Conservation (phyloP, 192 early-diverging fungal genomes). For the Coemansia sp. region DNA sequence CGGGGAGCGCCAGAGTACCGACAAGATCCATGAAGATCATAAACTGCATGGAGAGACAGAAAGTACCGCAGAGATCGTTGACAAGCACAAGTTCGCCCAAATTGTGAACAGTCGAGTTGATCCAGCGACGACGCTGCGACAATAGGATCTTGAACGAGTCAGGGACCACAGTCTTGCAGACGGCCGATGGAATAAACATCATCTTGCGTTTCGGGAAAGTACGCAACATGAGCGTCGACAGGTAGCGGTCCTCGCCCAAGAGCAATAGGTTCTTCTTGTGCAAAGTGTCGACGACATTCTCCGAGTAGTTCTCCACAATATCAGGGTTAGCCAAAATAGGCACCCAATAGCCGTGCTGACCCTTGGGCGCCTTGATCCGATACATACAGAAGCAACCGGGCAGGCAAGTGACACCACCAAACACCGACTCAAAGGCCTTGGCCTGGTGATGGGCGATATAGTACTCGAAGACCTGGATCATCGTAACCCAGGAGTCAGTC, state of each 20-base stretch:
- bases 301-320: conserved; percentile 90
- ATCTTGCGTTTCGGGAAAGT: conserved; percentile 97
- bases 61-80: conserved; percentile 94
- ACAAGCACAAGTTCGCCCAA: conserved; percentile 90
- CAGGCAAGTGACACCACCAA: conserved; percentile 96
- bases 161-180: conserved; percentile 92
- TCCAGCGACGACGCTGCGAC: conserved; percentile 99
- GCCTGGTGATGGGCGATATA: conserved; percentile 96
- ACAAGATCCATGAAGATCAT: conserved; percentile 95
- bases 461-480: conserved; percentile 99
- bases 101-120: conserved; percentile 99
- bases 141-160: conserved; percentile 93
- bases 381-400: conserved; percentile 99
- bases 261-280: conserved; percentile 99
- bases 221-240: conserved; percentile 93
- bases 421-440: conserved; percentile 98
- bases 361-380: conserved; percentile 87
- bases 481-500: conserved; percentile 92
- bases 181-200: conserved; percentile 93
- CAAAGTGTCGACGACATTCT: conserved; percentile 94
- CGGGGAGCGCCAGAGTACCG: conserved; percentile 93
- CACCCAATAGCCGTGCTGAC: conserved; percentile 87
- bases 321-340: conserved; percentile 86
- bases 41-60: conserved; percentile 98
- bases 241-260: conserved; percentile 98